Evolutionary conservation across 2,329 filamentous ascomycete species (phyloP).

Genomic region (Cadophora gregata): DNA sequence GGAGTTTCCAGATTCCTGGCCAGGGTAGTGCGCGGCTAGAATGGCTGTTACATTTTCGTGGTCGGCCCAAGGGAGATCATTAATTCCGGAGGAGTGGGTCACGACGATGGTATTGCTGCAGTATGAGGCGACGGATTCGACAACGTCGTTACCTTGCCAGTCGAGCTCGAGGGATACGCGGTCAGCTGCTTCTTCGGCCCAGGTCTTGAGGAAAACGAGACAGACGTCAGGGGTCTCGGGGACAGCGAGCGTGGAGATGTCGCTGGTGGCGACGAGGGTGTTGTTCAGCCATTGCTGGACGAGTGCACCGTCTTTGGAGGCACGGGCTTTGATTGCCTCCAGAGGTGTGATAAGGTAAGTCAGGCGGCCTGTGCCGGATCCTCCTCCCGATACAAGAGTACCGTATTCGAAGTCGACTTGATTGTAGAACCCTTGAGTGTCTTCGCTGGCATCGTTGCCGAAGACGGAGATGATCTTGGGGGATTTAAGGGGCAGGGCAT

Average conservation of each 20-base stretch:
- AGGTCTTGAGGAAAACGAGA: conserved; percentile 71
- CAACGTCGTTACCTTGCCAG: conserved; percentile 40
- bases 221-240: conserved; percentile 36
- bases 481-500: conserved; percentile 58
- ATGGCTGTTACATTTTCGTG: conserved; percentile 77
- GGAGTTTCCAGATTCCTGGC: conserved; percentile 82
- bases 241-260: conserved; percentile 51
- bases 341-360: conserved; percentile 58
- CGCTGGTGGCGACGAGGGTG: conserved; percentile 67
- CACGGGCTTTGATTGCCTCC: conserved; percentile 65
- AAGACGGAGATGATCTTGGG: conserved; percentile 57
- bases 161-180: conserved; percentile 51
- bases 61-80: conserved; percentile 67
- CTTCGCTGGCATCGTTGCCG: conserved; percentile 59
- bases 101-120: conserved; percentile 64
- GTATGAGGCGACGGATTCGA: conserved; percentile 54
- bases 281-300: conserved; percentile 59
- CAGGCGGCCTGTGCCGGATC: conserved; percentile 53
- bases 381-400: conserved; percentile 53
- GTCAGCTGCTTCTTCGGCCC: conserved; percentile 73
- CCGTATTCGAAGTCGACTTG: conserved; percentile 63
- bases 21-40: conserved; percentile 79
- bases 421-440: conserved; percentile 51
- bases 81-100: conserved; percentile 66
- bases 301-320: conserved; percentile 55